Evolutionary conservation across 1,284 basidiomycete species (phyloP), one percentile per base, ranked within the genome.

Genomic region (Polyporus tsugae): DNA sequence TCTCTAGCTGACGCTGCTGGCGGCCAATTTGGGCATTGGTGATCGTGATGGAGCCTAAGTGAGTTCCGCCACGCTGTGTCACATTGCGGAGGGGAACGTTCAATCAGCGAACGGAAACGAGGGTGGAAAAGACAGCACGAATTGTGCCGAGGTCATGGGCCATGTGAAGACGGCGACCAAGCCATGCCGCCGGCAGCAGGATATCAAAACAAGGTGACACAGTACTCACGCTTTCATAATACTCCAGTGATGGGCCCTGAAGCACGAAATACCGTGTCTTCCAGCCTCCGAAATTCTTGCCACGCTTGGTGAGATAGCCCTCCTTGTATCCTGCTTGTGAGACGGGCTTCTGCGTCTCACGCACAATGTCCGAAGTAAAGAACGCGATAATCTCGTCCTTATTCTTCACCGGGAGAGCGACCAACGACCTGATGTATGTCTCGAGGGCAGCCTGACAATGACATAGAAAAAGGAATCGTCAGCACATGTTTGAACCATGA

Each of bases 211-310:
- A 69, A 63, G 52, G 17, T 61, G 57, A 61, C 72, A 44, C 49
- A 46, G 33, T n/a, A 89, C 94, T 81, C 80, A 97, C 95, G 75
- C 89, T 92, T 81, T 99, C 97, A 78, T 95, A 99, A 80, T 98
- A 99, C 78, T 97, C 95, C 70, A 99, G 86, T 0, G 92, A 85
- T 6, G 95, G 89, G 10, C 96, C 92, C 80, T 95, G 89, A 58
- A 99, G 84, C 9, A 98, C 93, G 77, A 99, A 99, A 80, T 92
- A 99, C 57, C 97, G 87, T 39, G 95, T 96, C 78, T 97, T 97
- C 96, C 96, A 98, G 1, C 94, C 95, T 63, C 96, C 96, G 80
- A 99, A 97, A 77, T 96, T 98, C 82, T 98, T 96, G 25, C 97
- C 97, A 73, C 96, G 89, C 82, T 99, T 99, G 36, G 97, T 98